Evolutionary conservation across 139 green algal genomes (phyloP).

Genomic region (Microglena sp.): DNA sequence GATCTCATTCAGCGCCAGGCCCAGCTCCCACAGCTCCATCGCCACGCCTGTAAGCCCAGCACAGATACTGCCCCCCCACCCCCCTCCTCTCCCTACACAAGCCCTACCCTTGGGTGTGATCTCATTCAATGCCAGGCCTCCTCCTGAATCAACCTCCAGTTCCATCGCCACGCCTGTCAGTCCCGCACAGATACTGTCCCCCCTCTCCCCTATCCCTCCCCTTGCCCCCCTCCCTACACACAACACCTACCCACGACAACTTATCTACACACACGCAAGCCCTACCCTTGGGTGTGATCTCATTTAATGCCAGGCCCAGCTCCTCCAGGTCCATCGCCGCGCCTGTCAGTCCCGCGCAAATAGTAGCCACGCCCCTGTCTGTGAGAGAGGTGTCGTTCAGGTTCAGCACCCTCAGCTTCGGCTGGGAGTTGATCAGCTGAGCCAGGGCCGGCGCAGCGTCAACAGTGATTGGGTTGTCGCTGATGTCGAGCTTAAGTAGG

Average conservation of each 20-base stretch:
- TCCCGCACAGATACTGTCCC: slow-evolving; percentile 38
- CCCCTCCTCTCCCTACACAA: too few relatives aligned
- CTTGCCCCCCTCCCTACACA: too few relatives aligned
- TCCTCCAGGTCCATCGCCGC: slow-evolving; percentile 35
- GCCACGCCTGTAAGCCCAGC: too few relatives aligned
- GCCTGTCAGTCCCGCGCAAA: slow-evolving; percentile 42
- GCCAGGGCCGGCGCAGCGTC: slow-evolving; percentile 42
- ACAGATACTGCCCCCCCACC: too few relatives aligned
- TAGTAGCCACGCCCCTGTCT: slow-evolving; percentile 49
- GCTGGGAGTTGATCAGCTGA: slow-evolving; percentile 24
- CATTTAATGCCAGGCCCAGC: slow-evolving; percentile 76
- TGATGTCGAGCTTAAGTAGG: slow-evolving; percentile 64
- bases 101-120: too few relatives aligned
- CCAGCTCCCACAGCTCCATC: too few relatives aligned
- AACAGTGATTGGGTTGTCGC: slow-evolving; percentile 76
- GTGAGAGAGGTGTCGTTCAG: slow-evolving; percentile 71
- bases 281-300: slow-evolving; percentile 52
- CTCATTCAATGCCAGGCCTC: slow-evolving; percentile 32
- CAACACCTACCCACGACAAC: too few relatives aligned
- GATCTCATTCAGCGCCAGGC: too few relatives aligned
- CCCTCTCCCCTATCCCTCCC: too few relatives aligned
- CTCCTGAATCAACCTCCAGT: slow-evolving; percentile 50
- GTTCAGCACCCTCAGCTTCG: slow-evolving; percentile 48
- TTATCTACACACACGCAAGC: slow-evolving; percentile 19
- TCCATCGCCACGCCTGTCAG: slow-evolving; percentile 19